Conservation (phyloP, 306 rosid genomes). For the Prunus kanzakura region DNA sequence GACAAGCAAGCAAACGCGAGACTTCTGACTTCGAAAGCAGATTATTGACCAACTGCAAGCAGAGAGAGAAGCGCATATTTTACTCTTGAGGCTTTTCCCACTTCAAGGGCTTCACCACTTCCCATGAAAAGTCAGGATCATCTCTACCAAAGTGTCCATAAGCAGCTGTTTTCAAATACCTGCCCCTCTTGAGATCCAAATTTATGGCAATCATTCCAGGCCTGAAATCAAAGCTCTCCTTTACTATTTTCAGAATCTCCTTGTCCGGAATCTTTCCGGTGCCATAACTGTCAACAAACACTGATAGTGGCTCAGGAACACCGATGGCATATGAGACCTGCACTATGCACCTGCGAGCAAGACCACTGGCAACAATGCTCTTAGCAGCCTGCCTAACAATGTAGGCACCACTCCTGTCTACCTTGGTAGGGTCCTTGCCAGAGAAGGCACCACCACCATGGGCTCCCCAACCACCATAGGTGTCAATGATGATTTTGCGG, state of each 20-base stretch:
- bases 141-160: conserved; percentile 73
- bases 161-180: conserved; percentile 68
- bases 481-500: conserved; percentile 57
- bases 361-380: conserved; percentile 62
- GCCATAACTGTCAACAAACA: conserved; percentile 51
- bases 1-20: conserved; percentile 13
- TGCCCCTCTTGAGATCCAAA: conserved; percentile 61
- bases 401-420: conserved; percentile 66
- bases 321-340: conserved; percentile 71
- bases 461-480: conserved; percentile 76
- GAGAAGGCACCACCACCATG: conserved; percentile 79
- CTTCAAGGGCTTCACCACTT: conserved; percentile 56
- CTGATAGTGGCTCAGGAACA: conserved; percentile 58
- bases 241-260: conserved; percentile 57
- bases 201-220: conserved; percentile 61
- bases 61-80: conserved; percentile 3
- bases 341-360: conserved; percentile 59
- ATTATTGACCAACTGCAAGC: conserved; percentile 19
- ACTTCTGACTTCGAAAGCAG: neutral
- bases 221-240: conserved; percentile 61
- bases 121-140: conserved; percentile 65
- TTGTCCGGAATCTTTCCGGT: conserved; percentile 64
- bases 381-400: conserved; percentile 70
- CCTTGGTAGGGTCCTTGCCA: conserved; percentile 64
- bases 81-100: conserved; percentile 46